Conservation (phyloP, 2,329 filamentous ascomycete genomes). For the Scopulariopsis brevicaulis region DNA sequence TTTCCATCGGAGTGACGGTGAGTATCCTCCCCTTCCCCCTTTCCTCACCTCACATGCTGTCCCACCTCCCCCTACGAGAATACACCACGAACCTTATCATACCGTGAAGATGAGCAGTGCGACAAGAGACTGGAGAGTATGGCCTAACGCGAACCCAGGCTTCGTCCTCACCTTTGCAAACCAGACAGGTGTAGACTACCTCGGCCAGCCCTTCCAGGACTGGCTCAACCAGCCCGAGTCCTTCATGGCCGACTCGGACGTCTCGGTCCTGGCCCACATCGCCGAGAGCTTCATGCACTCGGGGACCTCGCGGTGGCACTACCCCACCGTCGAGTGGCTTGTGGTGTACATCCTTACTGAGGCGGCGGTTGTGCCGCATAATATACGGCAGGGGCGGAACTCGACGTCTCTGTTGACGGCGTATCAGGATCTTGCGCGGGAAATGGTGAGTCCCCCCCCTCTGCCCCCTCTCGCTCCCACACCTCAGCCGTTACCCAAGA, state of each 20-base stretch:
- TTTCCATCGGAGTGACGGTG: slow-evolving; percentile 3
- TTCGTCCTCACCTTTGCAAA: slow-evolving; percentile 9
- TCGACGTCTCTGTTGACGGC: background rate
- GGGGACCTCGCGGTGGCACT: slow-evolving; percentile 3
- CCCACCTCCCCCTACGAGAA: too few relatives aligned
- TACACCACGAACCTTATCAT: background rate
- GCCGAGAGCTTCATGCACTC: background rate
- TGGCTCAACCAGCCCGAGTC: slow-evolving; percentile 2
- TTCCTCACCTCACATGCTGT: too few relatives aligned
- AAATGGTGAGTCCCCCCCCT: background rate
- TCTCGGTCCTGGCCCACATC: slow-evolving; percentile 1
- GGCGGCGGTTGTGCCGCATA: slow-evolving; percentile 1
- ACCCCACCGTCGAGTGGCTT: slow-evolving; percentile 3
- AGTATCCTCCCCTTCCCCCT: background rate
- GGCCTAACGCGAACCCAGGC: background rate
- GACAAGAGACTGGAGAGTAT: background rate
- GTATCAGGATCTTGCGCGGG: slow-evolving; percentile 2
- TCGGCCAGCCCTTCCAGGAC: slow-evolving; percentile 31
- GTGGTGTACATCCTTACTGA: slow-evolving; percentile 4
- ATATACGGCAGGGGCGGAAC: slow-evolving; percentile 2
- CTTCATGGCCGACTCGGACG: slow-evolving; percentile 2
- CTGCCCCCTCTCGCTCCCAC: background rate
- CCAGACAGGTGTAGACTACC: slow-evolving; percentile 29
- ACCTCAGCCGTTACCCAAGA: background rate
- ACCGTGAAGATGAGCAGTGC: background rate